Evolutionary conservation across 2,329 filamentous ascomycete genomes (phyloP).

Genomic region (Colletotrichum sp.): DNA sequence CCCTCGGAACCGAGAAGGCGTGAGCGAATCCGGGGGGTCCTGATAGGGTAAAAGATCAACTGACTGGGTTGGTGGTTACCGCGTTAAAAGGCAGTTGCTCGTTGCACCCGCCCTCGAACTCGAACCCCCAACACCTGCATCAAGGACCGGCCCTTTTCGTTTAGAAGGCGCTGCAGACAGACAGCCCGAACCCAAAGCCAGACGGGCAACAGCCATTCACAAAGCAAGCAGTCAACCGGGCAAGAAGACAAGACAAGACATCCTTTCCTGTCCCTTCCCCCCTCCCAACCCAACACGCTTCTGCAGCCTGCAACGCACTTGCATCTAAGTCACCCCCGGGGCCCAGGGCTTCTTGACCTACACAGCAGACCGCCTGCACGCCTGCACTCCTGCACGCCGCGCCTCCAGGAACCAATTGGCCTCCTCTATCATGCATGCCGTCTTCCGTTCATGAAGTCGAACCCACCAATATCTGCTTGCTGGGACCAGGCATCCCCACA

Average conservation of each 20-base stretch:
- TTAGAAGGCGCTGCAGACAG: conserved; percentile 13
- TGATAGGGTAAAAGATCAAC: conserved; percentile 12
- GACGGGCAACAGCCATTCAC: neutral
- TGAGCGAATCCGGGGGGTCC: neutral
- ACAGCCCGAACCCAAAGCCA: conserved; percentile 24
- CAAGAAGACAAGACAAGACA: neutral
- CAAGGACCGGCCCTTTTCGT: conserved; percentile 13
- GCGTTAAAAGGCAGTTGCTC: conserved; percentile 1
- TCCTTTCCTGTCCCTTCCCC: conserved; percentile 24
- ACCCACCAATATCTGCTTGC: conserved; percentile 33
- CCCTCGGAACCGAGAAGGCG: neutral
- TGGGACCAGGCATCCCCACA: conserved; percentile 34
- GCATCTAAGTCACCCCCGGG: conserved; percentile 34
- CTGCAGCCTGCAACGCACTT: conserved; percentile 23
- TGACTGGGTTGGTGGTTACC: neutral
- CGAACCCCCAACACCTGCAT: neutral
- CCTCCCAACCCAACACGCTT: conserved; percentile 25
- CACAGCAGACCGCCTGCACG: conserved; percentile 35
- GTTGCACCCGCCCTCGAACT: conserved; percentile 9
- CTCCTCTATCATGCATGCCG: conserved; percentile 53
- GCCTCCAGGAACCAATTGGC: conserved; percentile 41
- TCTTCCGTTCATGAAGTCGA: conserved; percentile 47
- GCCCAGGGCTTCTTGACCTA: conserved; percentile 35
- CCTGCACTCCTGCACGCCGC: conserved; percentile 21
- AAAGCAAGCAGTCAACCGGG: neutral